Conservation (phyloP, 176 grass and related monocot species). For the Panicum miliaceum region DNA sequence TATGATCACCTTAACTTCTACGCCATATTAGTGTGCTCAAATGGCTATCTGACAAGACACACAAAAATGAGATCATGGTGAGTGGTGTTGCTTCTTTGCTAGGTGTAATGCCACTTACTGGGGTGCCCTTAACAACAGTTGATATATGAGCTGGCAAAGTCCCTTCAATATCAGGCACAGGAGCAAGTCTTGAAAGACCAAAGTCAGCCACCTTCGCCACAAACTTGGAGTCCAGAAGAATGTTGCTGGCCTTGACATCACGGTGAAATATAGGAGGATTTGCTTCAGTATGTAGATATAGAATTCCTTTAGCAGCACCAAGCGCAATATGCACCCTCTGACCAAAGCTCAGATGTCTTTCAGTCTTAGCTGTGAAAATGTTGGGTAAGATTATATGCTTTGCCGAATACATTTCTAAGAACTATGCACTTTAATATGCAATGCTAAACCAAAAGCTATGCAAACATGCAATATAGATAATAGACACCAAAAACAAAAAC, state of each 20-base stretch:
- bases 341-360: conserved; percentile 63
- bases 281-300: conserved; percentile 93
- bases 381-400: conserved; percentile 22
- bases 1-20: conserved; percentile 23
- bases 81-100: neutral
- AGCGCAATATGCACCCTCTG: conserved; percentile 71
- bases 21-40: neutral
- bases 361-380: conserved; percentile 54
- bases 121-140: conserved; percentile 96
- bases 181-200: conserved; percentile 95
- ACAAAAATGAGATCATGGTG: conserved; percentile 17
- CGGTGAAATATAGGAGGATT: conserved; percentile 95
- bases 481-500: neutral
- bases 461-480: neutral
- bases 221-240: conserved; percentile 85
- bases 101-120: conserved; percentile 61
- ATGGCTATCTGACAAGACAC: neutral
- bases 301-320: conserved; percentile 85
- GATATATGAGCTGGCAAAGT: conserved; percentile 66
- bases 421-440: neutral
- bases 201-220: conserved; percentile 94
- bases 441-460: conserved; percentile 12
- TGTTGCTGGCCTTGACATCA: conserved; percentile 97
- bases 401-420: neutral
- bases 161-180: conserved; percentile 73